Conservation (phyloP, 2,329 filamentous ascomycete species). For the Aquanectria penicillioides region DNA sequence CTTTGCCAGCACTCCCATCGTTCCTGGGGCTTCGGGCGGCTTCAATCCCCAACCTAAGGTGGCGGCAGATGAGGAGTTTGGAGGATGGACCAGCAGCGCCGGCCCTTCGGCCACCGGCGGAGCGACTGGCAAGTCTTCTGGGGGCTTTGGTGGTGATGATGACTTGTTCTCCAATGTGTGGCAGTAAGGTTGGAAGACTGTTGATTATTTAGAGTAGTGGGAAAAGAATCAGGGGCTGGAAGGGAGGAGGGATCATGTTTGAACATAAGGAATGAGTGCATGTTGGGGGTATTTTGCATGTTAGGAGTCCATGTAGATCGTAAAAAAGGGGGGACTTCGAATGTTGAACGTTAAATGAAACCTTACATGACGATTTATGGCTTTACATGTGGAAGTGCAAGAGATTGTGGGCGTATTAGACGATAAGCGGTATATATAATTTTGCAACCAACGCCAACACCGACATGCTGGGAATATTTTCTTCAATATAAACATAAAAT, state of each 20-base stretch:
- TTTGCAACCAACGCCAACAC: constrained; percentile 21
- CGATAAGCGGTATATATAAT: constrained; percentile 1
- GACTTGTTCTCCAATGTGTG: constrained; percentile 97
- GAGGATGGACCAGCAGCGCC: constrained; percentile 86
- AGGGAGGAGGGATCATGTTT: constrained; percentile 18
- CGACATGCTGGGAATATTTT: constrained; percentile 10
- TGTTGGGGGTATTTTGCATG: constrained; percentile 48
- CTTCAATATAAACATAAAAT: constrained; percentile 9
- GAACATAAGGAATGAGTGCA: constrained; percentile 42
- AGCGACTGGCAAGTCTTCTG: constrained; percentile 62
- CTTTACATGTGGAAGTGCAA: neutral
- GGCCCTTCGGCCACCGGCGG: constrained; percentile 53
- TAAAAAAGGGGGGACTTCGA: constrained; percentile 34
- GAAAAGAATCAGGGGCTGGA: neutral
- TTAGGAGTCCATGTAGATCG: constrained; percentile 46
- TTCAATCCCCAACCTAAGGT: constrained; percentile 75
- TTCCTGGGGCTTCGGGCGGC: constrained; percentile 71
- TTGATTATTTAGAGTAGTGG: constrained; percentile 23
- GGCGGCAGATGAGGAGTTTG: constrained; percentile 92
- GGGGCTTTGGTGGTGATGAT: constrained; percentile 74
- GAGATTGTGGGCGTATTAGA: neutral
- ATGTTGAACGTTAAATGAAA: constrained; percentile 13
- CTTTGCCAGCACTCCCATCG: constrained; percentile 69
- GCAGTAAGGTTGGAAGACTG: constrained; percentile 66
- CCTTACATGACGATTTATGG: neutral